phyloP scores from a whole-genome alignment of 192 early-diverging fungal species.

The Fimicolochytrium jonesii region DNA sequence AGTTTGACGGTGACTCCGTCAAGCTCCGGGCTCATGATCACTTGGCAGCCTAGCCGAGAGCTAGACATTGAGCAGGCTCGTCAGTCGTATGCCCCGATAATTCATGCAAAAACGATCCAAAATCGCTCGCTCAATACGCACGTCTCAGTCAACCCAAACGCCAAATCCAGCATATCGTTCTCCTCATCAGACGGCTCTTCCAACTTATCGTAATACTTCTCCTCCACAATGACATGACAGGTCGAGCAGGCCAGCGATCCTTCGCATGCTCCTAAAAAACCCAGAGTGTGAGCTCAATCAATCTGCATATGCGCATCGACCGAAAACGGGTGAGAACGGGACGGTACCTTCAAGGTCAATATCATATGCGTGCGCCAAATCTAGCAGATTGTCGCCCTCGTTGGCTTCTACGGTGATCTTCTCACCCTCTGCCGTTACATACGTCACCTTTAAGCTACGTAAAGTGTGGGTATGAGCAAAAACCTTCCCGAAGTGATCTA shows the following conservation, averaged over 20 bases:
- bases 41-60: conserved; percentile 91
- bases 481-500: background rate
- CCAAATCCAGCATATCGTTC: conserved; percentile 97
- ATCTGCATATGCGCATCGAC: background rate
- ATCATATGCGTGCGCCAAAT: conserved; percentile 85
- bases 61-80: too few species aligned
- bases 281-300: background rate
- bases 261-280: conserved; percentile 77
- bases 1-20: conserved; percentile 84
- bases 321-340: too few species aligned
- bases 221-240: conserved; percentile 88
- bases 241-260: conserved; percentile 92
- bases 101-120: background rate
- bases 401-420: conserved; percentile 69
- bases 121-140: conserved; percentile 42
- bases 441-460: conserved; percentile 57
- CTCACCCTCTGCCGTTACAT: conserved; percentile 80
- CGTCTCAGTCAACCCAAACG: conserved; percentile 94
- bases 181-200: conserved; percentile 95
- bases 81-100: too few species aligned
- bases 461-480: background rate
- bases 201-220: conserved; percentile 74
- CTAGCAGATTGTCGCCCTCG: conserved; percentile 84
- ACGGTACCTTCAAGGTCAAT: conserved; percentile 94
- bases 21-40: conserved; percentile 76